phyloP scores from a whole-genome alignment of 2,329 filamentous ascomycete genomes.

The Phaeophleospora eucalypticola region DNA sequence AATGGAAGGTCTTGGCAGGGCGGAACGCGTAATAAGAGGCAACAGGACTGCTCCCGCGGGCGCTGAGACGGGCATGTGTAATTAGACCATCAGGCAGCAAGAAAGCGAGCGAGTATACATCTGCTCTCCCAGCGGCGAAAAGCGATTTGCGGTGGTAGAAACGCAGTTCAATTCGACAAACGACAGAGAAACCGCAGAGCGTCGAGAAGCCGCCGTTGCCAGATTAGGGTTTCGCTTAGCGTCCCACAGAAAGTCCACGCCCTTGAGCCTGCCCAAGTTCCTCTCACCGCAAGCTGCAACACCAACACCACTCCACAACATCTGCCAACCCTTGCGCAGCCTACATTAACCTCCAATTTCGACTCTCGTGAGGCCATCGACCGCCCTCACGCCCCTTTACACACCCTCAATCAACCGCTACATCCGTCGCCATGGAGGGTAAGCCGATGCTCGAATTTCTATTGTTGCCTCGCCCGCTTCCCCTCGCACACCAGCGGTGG shows the following conservation, averaged over 20 bases:
- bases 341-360: background rate
- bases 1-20: constrained; percentile 1
- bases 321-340: constrained; percentile 4
- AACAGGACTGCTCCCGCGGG: background rate
- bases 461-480: constrained; percentile 13
- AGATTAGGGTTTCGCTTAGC: background rate
- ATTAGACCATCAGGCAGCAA: background rate
- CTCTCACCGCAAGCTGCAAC: constrained; percentile 2
- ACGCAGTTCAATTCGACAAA: too few relatives aligned
- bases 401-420: constrained; percentile 8
- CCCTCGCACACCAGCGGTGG: constrained; percentile 11
- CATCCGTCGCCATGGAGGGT: constrained; percentile 32
- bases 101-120: background rate
- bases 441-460: constrained; percentile 20
- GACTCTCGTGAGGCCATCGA: constrained; percentile 6
- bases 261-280: background rate
- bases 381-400: constrained; percentile 6
- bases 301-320: constrained; percentile 3
- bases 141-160: too few relatives aligned
- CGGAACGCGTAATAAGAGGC: background rate
- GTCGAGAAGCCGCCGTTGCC: background rate
- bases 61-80: background rate
- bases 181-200: too few relatives aligned
- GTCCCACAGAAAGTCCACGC: background rate
- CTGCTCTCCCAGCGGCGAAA: background rate